Conservation (phyloP, 1,284 basidiomycete species). For the Tilletia indica region DNA sequence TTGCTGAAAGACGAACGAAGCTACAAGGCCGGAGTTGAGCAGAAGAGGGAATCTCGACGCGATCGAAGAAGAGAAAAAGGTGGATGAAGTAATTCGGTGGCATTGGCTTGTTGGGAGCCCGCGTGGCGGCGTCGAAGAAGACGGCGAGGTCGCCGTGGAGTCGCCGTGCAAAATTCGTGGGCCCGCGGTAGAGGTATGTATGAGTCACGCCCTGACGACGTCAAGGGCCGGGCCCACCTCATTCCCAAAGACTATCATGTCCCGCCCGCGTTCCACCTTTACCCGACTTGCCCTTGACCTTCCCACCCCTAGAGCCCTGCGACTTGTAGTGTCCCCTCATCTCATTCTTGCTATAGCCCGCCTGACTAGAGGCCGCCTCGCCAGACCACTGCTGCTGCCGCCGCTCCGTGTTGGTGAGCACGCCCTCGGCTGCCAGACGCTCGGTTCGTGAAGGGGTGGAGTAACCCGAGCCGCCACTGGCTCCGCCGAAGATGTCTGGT, state of each 20-base stretch:
- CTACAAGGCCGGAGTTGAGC: neutral
- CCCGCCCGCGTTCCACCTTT: constrained; percentile 47
- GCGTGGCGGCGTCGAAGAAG: neutral
- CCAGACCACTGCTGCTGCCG: constrained; percentile 45
- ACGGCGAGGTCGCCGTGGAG: no score
- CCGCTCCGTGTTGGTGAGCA: constrained; percentile 34
- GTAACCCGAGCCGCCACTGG: constrained; percentile 23
- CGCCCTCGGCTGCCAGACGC: constrained; percentile 35
- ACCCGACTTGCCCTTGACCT: constrained; percentile 45
- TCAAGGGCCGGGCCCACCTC: neutral
- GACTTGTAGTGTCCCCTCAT: constrained; percentile 48
- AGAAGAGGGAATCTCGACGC: neutral
- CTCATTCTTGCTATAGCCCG: constrained; percentile 37
- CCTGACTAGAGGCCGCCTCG: constrained; percentile 20
- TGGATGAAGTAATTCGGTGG: neutral
- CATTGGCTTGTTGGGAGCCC: neutral
- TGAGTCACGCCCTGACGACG: no score
- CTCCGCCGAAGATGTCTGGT: constrained; percentile 8
- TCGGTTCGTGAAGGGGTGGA: constrained; percentile 41
- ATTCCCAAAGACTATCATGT: constrained; percentile 47
- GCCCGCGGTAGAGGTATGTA: no score
- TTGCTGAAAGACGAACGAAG: neutral
- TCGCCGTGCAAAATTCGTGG: no score
- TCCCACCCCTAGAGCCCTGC: constrained; percentile 42
- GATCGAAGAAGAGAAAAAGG: neutral